Percentiles rank a stretch among this genome's conserved stretches.
phyloP scores from a whole-genome alignment of 495 filamentous ascomycete species.

The Xanthoparmelia taractica region DNA sequence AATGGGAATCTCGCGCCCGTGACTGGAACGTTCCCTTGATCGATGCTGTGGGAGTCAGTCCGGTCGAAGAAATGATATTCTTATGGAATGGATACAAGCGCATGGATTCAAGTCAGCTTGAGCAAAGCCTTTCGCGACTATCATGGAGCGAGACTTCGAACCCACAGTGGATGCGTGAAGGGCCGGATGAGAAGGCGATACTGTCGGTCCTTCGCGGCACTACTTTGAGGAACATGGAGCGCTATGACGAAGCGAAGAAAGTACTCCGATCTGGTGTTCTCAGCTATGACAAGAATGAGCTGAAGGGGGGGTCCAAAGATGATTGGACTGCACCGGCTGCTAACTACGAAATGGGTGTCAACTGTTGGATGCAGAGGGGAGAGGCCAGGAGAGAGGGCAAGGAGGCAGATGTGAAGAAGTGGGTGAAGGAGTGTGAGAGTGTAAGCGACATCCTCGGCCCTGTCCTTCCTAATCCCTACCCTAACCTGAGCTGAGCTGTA shows the following conservation, averaged over 20 bases:
- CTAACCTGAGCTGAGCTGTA: not conserved
- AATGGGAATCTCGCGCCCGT: constrained; percentile 79
- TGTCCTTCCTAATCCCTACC: not conserved
- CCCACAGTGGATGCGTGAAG: constrained; percentile 49
- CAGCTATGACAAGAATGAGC: constrained; percentile 53
- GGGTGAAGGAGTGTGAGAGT: constrained; percentile 57
- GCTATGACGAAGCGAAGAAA: constrained; percentile 54
- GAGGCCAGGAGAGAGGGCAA: constrained; percentile 23
- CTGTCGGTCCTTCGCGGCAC: constrained; percentile 59
- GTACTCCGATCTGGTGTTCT: constrained; percentile 55
- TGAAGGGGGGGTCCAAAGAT: constrained; percentile 69
- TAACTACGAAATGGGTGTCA: constrained; percentile 82
- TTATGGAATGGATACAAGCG: constrained; percentile 82
- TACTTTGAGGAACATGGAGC: constrained; percentile 53
- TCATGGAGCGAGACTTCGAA: constrained; percentile 59
- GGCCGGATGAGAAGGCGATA: constrained; percentile 66
- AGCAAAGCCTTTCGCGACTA: constrained; percentile 53
- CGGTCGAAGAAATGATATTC: constrained; percentile 90
- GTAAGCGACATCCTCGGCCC: not conserved
- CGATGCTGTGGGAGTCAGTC: constrained; percentile 78
- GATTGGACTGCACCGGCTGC: constrained; percentile 76
- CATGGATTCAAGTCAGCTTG: constrained; percentile 58
- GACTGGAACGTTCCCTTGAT: constrained; percentile 59
- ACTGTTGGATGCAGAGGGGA: constrained; percentile 59
- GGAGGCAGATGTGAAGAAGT: constrained; percentile 36